Evolutionary conservation across 495 filamentous ascomycete species (phyloP).

Genomic region (Clohesyomyces aquaticus): DNA sequence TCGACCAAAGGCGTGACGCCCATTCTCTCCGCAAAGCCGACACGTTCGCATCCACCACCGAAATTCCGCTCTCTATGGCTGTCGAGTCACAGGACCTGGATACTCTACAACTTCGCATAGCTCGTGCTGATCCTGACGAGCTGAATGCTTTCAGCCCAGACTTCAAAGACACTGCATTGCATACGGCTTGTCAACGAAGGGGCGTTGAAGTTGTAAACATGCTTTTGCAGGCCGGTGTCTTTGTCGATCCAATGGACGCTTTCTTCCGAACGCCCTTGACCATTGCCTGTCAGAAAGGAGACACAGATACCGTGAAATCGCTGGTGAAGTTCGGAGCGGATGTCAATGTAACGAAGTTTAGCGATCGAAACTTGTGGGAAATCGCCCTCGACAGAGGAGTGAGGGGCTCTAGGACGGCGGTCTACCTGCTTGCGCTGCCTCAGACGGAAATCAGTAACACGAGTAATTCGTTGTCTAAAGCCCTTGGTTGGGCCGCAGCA

Average conservation of each 20-base stretch:
- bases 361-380: conserved; percentile 13
- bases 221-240: conserved; percentile 22
- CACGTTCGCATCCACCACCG: conserved; percentile 13
- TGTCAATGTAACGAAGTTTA: conserved; percentile 20
- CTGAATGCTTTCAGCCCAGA: conserved; percentile 18
- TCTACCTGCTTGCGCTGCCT: conserved; percentile 22
- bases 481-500: conserved; percentile 21
- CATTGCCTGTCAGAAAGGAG: conserved; percentile 21
- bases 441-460: conserved; percentile 11
- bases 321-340: conserved; percentile 26
- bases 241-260: conserved; percentile 17
- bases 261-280: conserved; percentile 23
- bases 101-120: conserved; percentile 5
- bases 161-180: conserved; percentile 18
- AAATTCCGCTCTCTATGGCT: conserved; percentile 11
- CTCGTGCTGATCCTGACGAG: conserved; percentile 3
- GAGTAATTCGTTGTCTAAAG: background rate
- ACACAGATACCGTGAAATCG: conserved; percentile 6
- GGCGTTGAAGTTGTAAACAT: conserved; percentile 16
- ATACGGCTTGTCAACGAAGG: conserved; percentile 6
- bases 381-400: conserved; percentile 17
- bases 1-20: background rate
- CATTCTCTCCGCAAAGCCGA: conserved; percentile 22
- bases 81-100: conserved; percentile 6
- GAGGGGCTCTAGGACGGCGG: background rate